These are phyloP conservation scores for Cladobotryum mycophilum DNA, from an alignment of 2,329 filamentous ascomycete species.

Conservation along the genomic window DNA sequence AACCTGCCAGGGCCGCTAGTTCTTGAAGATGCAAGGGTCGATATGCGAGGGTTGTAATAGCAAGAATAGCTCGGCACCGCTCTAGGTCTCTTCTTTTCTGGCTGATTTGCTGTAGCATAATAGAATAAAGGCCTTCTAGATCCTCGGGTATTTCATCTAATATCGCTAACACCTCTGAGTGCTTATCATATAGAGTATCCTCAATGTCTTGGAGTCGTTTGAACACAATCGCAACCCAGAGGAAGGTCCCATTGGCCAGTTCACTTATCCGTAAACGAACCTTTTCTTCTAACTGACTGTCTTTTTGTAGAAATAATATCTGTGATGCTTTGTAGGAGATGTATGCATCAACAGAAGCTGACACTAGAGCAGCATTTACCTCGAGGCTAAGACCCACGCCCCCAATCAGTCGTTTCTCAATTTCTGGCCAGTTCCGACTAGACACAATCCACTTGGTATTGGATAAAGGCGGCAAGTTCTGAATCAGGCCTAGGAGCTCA, in stretches of 20 bases:
- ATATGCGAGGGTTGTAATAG: slow-evolving; percentile 21
- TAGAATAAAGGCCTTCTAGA: slow-evolving; percentile 25
- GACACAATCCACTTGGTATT: slow-evolving; percentile 3
- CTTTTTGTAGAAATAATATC: background rate
- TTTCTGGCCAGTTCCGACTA: slow-evolving; percentile 4
- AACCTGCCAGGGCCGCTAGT: slow-evolving; percentile 19
- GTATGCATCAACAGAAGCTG: slow-evolving; percentile 3
- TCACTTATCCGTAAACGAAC: slow-evolving; percentile 14
- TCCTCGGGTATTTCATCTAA: background rate
- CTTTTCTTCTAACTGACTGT: slow-evolving; percentile 5
- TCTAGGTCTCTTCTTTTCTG: slow-evolving; percentile 19
- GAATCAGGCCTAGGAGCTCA: background rate
- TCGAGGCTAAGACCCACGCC: background rate
- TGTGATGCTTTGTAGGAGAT: background rate
- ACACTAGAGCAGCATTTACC: slow-evolving; percentile 19
- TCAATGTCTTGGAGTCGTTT: slow-evolving; percentile 9
- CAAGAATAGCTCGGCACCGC: slow-evolving; percentile 28
- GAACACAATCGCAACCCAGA: slow-evolving; percentile 19
- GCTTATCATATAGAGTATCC: background rate
- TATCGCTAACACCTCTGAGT: background rate
- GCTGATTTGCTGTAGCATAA: slow-evolving; percentile 30
- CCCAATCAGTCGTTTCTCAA: slow-evolving; percentile 12
- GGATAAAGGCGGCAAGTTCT: background rate
- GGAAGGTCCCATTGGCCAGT: slow-evolving; percentile 30
- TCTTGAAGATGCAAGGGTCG: slow-evolving; percentile 31